Conservation (phyloP, 805 yeast genomes). For the Zygosaccharomyces rouxii region DNA sequence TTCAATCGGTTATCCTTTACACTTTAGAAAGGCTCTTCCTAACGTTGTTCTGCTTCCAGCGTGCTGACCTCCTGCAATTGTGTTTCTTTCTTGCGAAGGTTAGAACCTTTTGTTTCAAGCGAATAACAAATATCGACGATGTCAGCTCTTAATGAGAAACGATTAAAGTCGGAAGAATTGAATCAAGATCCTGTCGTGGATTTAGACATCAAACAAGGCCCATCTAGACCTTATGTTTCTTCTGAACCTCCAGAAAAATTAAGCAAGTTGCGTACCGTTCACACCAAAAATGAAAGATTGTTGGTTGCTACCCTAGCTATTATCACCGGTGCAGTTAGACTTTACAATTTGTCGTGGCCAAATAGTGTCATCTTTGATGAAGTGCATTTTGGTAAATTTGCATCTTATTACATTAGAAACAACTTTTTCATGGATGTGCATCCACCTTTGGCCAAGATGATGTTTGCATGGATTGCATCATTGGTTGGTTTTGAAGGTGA, state of each 20-base stretch:
- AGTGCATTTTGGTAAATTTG: conserved; percentile 96
- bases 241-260: conserved; percentile 46
- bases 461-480: conserved; percentile 65
- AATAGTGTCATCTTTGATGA: conserved; percentile 87
- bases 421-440: conserved; percentile 68
- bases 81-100: neutral
- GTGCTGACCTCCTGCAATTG: neutral
- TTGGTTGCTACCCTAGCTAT: conserved; percentile 43
- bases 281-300: conserved; percentile 38
- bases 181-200: conserved; percentile 38
- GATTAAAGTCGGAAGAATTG: conserved; percentile 1
- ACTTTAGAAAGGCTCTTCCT: neutral
- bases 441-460: conserved; percentile 76
- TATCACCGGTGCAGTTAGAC: conserved; percentile 55
- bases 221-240: conserved; percentile 48
- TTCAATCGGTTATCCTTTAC: neutral
- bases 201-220: conserved; percentile 47
- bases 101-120: neutral
- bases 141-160: conserved; percentile 4
- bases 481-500: conserved; percentile 69
- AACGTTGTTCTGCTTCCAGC: neutral
- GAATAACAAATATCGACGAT: neutral
- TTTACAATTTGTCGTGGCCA: conserved; percentile 60
- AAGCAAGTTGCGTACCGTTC: conserved; percentile 40
- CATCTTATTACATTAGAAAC: conserved; percentile 69